Percentiles rank a stretch among this genome's conserved stretches.
These are phyloP conservation scores for Cytospora paraplurivora DNA, from an alignment of 2,329 filamentous ascomycete species.

Conservation along the genomic window DNA sequence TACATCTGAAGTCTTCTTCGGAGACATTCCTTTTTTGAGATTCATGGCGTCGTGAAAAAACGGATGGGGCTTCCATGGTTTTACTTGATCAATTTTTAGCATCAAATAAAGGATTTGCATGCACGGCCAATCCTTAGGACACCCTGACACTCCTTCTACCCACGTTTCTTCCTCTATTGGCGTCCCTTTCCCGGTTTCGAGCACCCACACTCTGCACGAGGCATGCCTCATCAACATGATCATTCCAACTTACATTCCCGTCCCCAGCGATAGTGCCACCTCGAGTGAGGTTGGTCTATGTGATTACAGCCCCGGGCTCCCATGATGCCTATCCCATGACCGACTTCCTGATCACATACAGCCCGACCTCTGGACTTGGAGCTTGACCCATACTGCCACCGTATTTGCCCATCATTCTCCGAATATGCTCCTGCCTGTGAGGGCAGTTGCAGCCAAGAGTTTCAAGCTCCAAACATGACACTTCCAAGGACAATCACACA, in stretches of 20 bases:
- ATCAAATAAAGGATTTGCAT: slow-evolving; percentile 26
- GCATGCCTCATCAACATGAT: background rate
- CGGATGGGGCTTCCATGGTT: slow-evolving; percentile 17
- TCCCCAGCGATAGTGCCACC: slow-evolving; percentile 6
- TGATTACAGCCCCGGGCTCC: slow-evolving; percentile 23
- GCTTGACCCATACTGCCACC: background rate
- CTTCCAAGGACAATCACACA: slow-evolving; percentile 2
- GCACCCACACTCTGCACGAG: background rate
- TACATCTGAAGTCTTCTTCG: slow-evolving; percentile 24
- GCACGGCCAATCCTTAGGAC: slow-evolving; percentile 17
- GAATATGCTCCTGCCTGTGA: background rate
- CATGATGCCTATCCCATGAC: background rate
- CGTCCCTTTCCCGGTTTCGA: background rate
- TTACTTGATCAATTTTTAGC: slow-evolving; percentile 24
- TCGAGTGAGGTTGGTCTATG: slow-evolving; percentile 27
- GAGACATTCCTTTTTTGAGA: slow-evolving; percentile 23
- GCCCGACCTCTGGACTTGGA: background rate
- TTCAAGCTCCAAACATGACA: background rate
- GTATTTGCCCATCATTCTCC: background rate
- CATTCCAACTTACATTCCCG: slow-evolving; percentile 21
- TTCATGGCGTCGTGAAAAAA: slow-evolving; percentile 26
- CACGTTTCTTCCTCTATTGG: background rate
- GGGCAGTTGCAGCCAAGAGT: background rate
- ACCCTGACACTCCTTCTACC: too few relatives aligned
- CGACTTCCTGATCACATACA: background rate